Evolutionary conservation across 129 eudicot species (phyloP), one percentile per base, ranked within the genome.

Genomic region (Escallonia rubra): DNA sequence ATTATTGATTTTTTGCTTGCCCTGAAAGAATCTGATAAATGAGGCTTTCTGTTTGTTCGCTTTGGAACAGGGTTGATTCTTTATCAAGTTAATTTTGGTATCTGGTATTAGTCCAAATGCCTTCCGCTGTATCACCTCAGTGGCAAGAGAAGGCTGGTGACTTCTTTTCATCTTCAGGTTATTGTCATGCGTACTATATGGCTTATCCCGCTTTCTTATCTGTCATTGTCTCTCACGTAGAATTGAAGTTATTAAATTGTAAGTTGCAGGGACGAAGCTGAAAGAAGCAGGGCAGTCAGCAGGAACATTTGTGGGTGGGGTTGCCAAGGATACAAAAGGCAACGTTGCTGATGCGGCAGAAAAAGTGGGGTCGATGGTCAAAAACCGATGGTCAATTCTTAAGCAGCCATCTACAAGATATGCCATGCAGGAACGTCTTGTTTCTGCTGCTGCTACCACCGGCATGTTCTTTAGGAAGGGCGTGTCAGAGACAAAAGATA

Each of bases 111-210:
- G 67, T 65, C 65, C 82, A 80, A 23, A 94, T 94, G 99, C 91
- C 99, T 57, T 80, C 85, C 15, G 81, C 63, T 44, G 76, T 59
- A 46, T 85, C 99, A 41, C 99, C 99, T 70, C 93, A 84, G 89
- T 94, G 97, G 99, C 97, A 94, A 81, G 97, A 94, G 70, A 94
- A 85, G 81, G 99, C 99, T 65, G 85, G 65, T 70, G 99, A 79
- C 48, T 87, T 94, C 77, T 86, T 94, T 61, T 92, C 96, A 45
- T 63, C 93, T 74, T 94, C 99, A 68, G 99, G 99, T 94, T 78
- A 61, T 60, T 63, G 63, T 48, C 69, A 42, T 53, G 48, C 42
- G 11, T 41, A 34, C 41, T 73, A 1, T 12, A 54, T 54, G 34
- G 23, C 59, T 11, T 54, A 11, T 8, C 5, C 66, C 63, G 48